A percentile compares a stretch with the other conserved stretches of the same genome.
Evolutionary conservation across 306 rosid species (phyloP).

Genomic region (Vigna unguiculata): DNA sequence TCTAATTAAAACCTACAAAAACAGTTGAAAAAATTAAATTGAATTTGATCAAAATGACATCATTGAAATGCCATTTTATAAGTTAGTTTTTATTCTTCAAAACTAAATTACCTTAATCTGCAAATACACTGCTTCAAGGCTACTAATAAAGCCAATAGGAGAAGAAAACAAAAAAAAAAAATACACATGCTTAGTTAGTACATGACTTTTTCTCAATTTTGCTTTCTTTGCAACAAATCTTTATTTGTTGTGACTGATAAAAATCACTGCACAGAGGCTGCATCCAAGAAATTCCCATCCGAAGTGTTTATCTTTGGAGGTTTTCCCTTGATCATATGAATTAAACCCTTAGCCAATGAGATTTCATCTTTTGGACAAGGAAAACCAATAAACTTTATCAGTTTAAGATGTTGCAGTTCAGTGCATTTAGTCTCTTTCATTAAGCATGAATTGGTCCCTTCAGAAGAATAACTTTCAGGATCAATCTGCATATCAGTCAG

Average conservation of each 20-base stretch:
- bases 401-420: constrained; percentile 50
- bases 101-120: neutral
- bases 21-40: neutral
- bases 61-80: neutral
- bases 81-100: neutral
- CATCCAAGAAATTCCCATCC: constrained; percentile 49
- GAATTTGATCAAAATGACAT: neutral
- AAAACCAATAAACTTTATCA: constrained; percentile 59
- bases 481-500: constrained; percentile 56
- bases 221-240: neutral
- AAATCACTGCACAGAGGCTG: constrained; percentile 20
- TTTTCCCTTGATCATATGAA: constrained; percentile 44
- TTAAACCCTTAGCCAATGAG: constrained; percentile 45
- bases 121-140: neutral
- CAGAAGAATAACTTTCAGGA: constrained; percentile 43
- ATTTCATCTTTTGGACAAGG: constrained; percentile 48
- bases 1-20: neutral
- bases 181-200: neutral
- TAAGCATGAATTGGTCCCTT: constrained; percentile 31
- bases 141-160: neutral
- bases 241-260: constrained; percentile 19
- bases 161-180: neutral
- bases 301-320: constrained; percentile 51
- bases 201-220: neutral
- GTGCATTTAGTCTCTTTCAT: constrained; percentile 43